Base-by-base conservation (phyloP, 768 basidiomycete species). In the Leccinum subgranulosum region DNA sequence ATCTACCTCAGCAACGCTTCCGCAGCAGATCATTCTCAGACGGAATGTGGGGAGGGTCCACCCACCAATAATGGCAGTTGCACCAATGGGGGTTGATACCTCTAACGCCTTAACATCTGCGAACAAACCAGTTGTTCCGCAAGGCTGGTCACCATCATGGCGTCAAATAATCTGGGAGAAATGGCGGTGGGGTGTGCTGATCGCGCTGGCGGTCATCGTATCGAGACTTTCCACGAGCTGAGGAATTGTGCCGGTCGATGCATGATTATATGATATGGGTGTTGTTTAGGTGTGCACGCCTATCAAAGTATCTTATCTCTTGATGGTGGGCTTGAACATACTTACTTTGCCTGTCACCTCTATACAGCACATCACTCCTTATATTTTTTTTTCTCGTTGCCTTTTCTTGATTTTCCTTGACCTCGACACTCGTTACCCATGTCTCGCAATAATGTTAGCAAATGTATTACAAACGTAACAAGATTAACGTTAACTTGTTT, bases 181-280 rank as follows among this genome's bases (percentile, higher is more conserved):
- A 67, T 93, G 90, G 90, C 78, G 88, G 59, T 88, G 89, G 83
- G 91, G 90, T 21, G 79, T 87, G 15, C 68, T 93, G 59, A 86
- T 92, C 55, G 87, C 84, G 6, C 71, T 93, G 48, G 90, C 90
- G 1, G 84, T 92, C 21, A 72, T 92, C 51, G 83, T 93, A 11
- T 91, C 90, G 31, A 81, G 88, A 61, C 78, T 92, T 61, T 88
- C 89, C 27, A 82, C 87, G 28, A 75, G 73, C 54, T 74, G 63
- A 71, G 47, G 48, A 43, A 27, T 50, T 12, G 23, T n/a, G 41
- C 47, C 5, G 23, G 48, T 52, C 31, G 8, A 41, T 47, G 33
- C 57, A 50, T 53, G 29, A n/a, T 58, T 54, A 51, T 39, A 8
- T 56, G 60, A 61, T 60, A 59, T 60, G 53, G 25, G 61, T 59